Percentiles rank a stretch among this genome's conserved stretches.
Evolutionary conservation across 2,329 filamentous ascomycete genomes (phyloP).

Genomic region (Ascochyta koolunga): DNA sequence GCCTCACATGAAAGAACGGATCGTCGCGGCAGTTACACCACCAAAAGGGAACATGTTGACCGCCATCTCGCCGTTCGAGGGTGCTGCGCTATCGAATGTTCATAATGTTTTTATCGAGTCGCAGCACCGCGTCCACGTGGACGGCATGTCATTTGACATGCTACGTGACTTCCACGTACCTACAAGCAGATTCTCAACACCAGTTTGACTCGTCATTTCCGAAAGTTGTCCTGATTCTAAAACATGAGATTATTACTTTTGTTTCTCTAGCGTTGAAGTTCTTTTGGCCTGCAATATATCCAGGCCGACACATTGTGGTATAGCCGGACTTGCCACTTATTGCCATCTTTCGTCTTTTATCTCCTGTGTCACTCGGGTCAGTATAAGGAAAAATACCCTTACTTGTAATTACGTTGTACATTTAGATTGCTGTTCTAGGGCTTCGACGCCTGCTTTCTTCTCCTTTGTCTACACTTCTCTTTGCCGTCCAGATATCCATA

Average conservation of each 20-base stretch:
- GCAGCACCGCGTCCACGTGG: conserved; percentile 40
- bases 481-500: conserved; percentile 22
- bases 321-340: conserved; percentile 35
- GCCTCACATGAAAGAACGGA: conserved; percentile 32
- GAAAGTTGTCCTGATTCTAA: background rate
- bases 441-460: conserved; percentile 13
- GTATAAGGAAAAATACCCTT: background rate
- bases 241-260: background rate
- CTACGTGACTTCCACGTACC: conserved; percentile 36
- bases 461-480: background rate
- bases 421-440: conserved; percentile 18
- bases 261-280: conserved; percentile 24
- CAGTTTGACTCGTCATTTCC: conserved; percentile 24
- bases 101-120: conserved; percentile 43
- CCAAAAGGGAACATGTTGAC: conserved; percentile 33
- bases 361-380: conserved; percentile 7
- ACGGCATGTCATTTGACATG: conserved; percentile 47
- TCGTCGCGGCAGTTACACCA: conserved; percentile 42
- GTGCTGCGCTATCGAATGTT: conserved; percentile 33
- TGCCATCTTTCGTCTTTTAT: conserved; percentile 10
- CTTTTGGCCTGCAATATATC: conserved; percentile 15
- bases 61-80: conserved; percentile 44
- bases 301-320: conserved; percentile 17
- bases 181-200: conserved; percentile 28
- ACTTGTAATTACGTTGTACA: conserved; percentile 31